These are phyloP conservation scores for Eragrostis tef DNA, from an alignment of 202 grass and related monocot genomes.

Conservation along the genomic window DNA sequence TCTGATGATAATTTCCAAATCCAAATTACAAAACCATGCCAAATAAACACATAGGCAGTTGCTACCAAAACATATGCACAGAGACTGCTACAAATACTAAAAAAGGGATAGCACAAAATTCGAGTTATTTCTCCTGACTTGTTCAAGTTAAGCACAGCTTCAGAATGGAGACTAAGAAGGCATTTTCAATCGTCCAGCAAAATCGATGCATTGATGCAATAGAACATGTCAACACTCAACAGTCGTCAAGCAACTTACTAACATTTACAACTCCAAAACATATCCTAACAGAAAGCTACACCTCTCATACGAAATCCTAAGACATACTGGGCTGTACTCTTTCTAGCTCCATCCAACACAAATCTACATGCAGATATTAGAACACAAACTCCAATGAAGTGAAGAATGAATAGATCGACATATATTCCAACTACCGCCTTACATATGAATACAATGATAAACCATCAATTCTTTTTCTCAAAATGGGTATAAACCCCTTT, in stretches of 20 bases:
- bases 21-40: constrained; percentile 10
- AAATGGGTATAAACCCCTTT: neutral
- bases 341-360: neutral
- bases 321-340: neutral
- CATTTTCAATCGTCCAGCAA: neutral
- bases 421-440: neutral
- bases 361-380: constrained; percentile 1
- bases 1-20: neutral
- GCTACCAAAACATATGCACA: neutral
- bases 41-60: neutral
- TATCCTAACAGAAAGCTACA: neutral
- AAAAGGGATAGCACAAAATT: constrained; percentile 94
- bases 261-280: too few relatives aligned
- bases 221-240: constrained; percentile 93
- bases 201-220: constrained; percentile 55
- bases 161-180: neutral
- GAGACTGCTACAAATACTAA: constrained; percentile 19
- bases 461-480: neutral
- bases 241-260: constrained; percentile 59
- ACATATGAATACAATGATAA: neutral
- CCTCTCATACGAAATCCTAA: neutral
- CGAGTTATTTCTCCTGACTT: constrained; percentile 31
- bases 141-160: constrained; percentile 45
- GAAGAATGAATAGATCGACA: constrained; percentile 36
- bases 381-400: neutral